Evolutionary conservation across 2,329 filamentous ascomycete species (phyloP).

Genomic region (Fusarium annulatum): DNA sequence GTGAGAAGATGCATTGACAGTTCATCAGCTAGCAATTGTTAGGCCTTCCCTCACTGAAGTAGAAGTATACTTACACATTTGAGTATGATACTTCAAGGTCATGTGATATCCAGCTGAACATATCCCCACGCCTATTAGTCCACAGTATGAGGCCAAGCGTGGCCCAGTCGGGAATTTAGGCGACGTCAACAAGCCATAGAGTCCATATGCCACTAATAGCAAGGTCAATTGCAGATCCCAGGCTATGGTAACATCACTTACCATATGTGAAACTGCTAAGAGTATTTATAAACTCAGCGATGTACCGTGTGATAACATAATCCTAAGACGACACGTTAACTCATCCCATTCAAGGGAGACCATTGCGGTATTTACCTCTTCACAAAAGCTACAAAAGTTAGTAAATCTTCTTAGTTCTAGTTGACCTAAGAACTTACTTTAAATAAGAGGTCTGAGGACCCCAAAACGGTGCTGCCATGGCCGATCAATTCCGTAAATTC

Average conservation of each 20-base stretch:
- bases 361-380: conserved; percentile 40
- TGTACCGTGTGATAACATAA: conserved; percentile 56
- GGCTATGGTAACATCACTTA: not conserved
- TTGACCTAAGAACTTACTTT: conserved; percentile 32
- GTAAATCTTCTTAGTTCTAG: not conserved
- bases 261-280: conserved; percentile 54
- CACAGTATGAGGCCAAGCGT: conserved; percentile 51
- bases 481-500: no score
- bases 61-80: conserved; percentile 45
- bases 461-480: conserved; percentile 44
- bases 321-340: conserved; percentile 40
- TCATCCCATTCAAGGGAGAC: not conserved
- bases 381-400: conserved; percentile 41
- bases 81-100: conserved; percentile 51
- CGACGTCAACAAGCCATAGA: conserved; percentile 50
- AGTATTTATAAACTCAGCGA: conserved; percentile 59
- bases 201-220: conserved; percentile 50
- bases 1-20: conserved; percentile 56
- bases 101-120: conserved; percentile 50
- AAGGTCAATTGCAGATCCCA: not conserved
- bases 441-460: conserved; percentile 48
- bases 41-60: not conserved
- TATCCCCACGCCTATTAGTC: conserved; percentile 51
- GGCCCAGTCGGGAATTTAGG: conserved; percentile 32
- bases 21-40: conserved; percentile 50